These are phyloP conservation scores for Mortierella sp. DNA, from an alignment of 371 early-diverging fungal species.

Conservation along the genomic window DNA sequence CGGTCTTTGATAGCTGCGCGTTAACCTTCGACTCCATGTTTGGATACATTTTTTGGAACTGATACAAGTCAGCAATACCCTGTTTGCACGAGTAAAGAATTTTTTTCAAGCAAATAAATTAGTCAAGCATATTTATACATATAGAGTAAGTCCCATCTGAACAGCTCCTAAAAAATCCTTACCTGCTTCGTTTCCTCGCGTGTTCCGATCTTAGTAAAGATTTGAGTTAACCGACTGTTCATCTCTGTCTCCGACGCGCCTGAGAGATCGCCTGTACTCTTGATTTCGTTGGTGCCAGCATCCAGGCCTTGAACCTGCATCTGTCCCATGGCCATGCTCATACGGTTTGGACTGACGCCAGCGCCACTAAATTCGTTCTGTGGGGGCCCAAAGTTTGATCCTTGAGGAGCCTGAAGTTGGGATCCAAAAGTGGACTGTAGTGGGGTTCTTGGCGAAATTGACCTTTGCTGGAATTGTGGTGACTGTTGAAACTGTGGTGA, in stretches of 20 bases:
- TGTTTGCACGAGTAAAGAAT: constrained; percentile 19
- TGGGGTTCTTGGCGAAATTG: constrained; percentile 24
- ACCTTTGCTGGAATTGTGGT: constrained; percentile 16
- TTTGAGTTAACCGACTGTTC: constrained; percentile 70
- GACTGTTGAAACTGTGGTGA: constrained; percentile 34
- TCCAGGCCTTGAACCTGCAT: background rate
- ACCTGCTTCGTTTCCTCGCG: constrained; percentile 81
- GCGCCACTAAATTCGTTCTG: constrained; percentile 34
- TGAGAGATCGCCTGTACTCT: constrained; percentile 27
- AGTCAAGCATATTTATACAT: background rate
- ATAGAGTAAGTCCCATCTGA: background rate
- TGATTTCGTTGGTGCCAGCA: constrained; percentile 12
- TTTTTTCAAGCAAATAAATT: background rate
- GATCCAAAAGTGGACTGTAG: constrained; percentile 30
- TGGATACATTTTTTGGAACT: constrained; percentile 80
- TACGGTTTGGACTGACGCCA: constrained; percentile 22
- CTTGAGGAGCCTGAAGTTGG: constrained; percentile 20
- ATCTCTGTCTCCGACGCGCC: constrained; percentile 62
- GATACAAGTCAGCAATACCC: constrained; percentile 83
- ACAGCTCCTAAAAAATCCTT: background rate
- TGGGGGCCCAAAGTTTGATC: constrained; percentile 15
- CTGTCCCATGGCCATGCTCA: constrained; percentile 36
- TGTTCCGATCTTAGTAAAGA: constrained; percentile 81
- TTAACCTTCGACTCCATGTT: constrained; percentile 73
- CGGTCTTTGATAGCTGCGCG: constrained; percentile 71